Base-by-base conservation (phyloP, 1,139 yeast genomes). In the Arxiozyma slooffiae region DNA sequence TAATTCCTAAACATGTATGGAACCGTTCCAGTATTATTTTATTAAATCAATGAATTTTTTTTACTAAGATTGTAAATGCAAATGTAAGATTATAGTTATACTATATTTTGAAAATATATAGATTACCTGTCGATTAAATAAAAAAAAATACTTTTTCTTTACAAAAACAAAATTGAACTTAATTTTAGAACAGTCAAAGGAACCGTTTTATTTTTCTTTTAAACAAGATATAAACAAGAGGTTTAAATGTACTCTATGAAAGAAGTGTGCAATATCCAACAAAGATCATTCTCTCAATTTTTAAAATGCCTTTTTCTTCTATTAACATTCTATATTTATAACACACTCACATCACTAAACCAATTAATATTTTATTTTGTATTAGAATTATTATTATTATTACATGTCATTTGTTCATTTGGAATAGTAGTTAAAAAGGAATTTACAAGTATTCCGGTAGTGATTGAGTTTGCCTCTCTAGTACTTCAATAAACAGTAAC, bases 401-500 rank as follows among this genome's bases (percentile, higher is more conserved):
- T 34, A 41, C 44, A 24, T 41, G 37, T 41, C 30, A 26, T 24
- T 9, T 21, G 17, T 17, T 41, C 44, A 26, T 41, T 41, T 6
- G 37, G 22, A 18, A 41, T 41, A 3, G 44, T 41, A 11, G 44
- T 41, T 16, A 37, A 41, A 17, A 41, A 41, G 17, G 44, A 9
- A 34, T 41, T 26, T 14, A 34, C 20, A 7, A 44, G n/a, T 17
- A 30, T 41, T 3, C 34, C 44, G 11, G 48, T 45, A 6, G 47
- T 51, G 38, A 48, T 43, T 8, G 50, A 46, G 23, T 50, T 50
- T n/a, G 48, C 47, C 4, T 48, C 44, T 8, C 47, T 44, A 17
- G 47, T 44, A 44, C 20, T 44, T 20, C 4, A 54, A 9, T 63
- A 59, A 5, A 63, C 59, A 48, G 60, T 66, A n/a, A 66, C 50